These are phyloP conservation scores for Ascochyta clinopodiicola DNA, from an alignment of 2,329 filamentous ascomycete genomes.

Conservation along the genomic window DNA sequence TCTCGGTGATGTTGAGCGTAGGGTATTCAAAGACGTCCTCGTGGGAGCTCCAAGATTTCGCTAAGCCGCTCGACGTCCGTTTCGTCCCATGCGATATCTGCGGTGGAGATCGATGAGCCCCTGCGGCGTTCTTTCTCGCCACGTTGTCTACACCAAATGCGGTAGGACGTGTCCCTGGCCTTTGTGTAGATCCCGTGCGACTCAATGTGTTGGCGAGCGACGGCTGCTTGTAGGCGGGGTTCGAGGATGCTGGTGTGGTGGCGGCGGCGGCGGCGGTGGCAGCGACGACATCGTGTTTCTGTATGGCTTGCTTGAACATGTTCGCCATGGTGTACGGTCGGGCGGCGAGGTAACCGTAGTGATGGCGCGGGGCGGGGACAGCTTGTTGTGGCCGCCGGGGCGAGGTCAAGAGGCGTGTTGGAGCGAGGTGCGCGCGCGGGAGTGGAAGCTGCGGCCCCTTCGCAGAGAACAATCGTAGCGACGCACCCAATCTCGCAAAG, in stretches of 20 bases:
- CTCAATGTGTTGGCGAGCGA: slow-evolving; percentile 50
- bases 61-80: slow-evolving; percentile 55
- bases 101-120: slow-evolving; percentile 17
- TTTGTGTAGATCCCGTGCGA: slow-evolving; percentile 44
- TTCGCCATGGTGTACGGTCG: slow-evolving; percentile 26
- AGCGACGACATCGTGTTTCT: slow-evolving; percentile 40
- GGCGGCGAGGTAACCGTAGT: slow-evolving; percentile 25
- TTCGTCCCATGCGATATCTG: slow-evolving; percentile 48
- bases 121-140: slow-evolving; percentile 33
- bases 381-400: slow-evolving; percentile 6
- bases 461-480: slow-evolving; percentile 39
- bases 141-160: slow-evolving; percentile 41
- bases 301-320: slow-evolving; percentile 53
- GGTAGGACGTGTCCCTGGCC: slow-evolving; percentile 38
- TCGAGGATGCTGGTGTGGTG: slow-evolving; percentile 28
- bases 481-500: slow-evolving; percentile 39
- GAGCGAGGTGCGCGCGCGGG: slow-evolving; percentile 30
- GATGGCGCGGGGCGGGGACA: slow-evolving; percentile 11
- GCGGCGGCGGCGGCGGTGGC: slow-evolving; percentile 31
- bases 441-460: slow-evolving; percentile 30
- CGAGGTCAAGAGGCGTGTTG: slow-evolving; percentile 20
- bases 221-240: slow-evolving; percentile 35
- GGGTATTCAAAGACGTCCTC: slow-evolving; percentile 44
- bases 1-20: slow-evolving; percentile 30
- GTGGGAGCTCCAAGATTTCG: slow-evolving; percentile 50